Base-by-base conservation (phyloP, 768 basidiomycete genomes). In the Rhodotorula graminis region DNA sequence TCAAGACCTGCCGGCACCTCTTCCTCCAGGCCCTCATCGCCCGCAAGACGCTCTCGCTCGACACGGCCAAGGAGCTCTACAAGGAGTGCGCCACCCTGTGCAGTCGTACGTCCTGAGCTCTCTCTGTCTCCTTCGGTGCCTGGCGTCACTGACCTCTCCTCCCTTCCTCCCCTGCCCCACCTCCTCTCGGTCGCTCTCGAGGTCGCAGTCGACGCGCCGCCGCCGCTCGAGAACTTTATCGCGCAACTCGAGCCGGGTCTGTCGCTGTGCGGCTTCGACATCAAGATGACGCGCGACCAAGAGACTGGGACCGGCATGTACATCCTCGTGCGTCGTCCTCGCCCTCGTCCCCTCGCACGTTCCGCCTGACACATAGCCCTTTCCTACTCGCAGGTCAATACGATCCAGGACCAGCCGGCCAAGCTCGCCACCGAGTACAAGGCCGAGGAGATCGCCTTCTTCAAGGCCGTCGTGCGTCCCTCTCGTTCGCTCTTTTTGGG, bases 361-460 rank as follows among this genome's bases (percentile, higher is more conserved):
- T 11, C 37, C 25, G 31, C 21, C 47, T 40, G 40, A 12, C 27
- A 2, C 64, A 27, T n/a, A n/a, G n/a, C n/a, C n/a, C n/a, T n/a
- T n/a, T 27, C 19, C 31, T 33, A n/a, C 10, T 60, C 7, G 37
- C 66, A 93, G 92, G 87, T 91, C 58, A 95, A 94, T 78, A 83
- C 85, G 16, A 90, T 88, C 72, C 88, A 87, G 27, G 92, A 94
- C 77, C 88, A 88, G 65, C 84, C 93, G 47, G 89, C 92, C 0
- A 91, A 92, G 79, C 81, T 90, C 79, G 92, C 92, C 7, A 92
- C 91, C 0, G 90, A 91, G 53, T 95, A 93, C 78, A 85, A 85
- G 3, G 83, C 90, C 0, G 82, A 83, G 46, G 92, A 95, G 80
- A 92, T 93, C 64, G 84, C 87, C 0, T 93, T 87, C 82, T 93